phyloP scores from a whole-genome alignment of 2,329 filamentous ascomycete genomes.

The Colletotrichum sp. region DNA sequence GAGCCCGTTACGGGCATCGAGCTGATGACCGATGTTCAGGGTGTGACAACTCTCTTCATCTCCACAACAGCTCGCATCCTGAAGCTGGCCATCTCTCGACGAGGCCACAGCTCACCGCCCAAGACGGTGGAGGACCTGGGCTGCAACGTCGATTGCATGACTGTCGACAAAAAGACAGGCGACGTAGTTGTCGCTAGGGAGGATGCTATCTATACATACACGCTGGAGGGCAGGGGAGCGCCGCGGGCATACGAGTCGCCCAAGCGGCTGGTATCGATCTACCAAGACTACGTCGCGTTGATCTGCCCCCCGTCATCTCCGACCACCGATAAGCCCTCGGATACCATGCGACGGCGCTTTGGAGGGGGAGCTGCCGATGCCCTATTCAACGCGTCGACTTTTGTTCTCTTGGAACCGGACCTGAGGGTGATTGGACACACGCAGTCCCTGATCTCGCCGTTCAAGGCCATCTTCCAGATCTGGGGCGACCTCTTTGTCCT shows the following conservation, averaged over 20 bases:
- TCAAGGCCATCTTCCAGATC: conserved; percentile 80
- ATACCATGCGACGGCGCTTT: conserved; percentile 72
- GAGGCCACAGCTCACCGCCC: conserved; percentile 87
- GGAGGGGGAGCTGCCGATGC: conserved; percentile 73
- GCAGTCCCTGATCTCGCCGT: conserved; percentile 81
- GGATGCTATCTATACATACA: conserved; percentile 96
- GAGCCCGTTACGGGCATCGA: conserved; percentile 94
- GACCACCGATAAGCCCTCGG: conserved; percentile 59
- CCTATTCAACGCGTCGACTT: conserved; percentile 84
- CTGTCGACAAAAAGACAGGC: conserved; percentile 77
- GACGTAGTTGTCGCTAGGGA: conserved; percentile 92
- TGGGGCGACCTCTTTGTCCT: conserved; percentile 95
- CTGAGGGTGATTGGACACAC: conserved; percentile 89
- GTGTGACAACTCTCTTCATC: conserved; percentile 82
- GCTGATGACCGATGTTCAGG: conserved; percentile 63
- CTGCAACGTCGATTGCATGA: conserved; percentile 95
- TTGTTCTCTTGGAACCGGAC: conserved; percentile 91
- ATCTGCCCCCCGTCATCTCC: conserved; percentile 73
- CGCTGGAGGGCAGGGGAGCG: conserved; percentile 80
- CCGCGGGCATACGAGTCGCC: conserved; percentile 91
- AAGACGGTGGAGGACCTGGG: conserved; percentile 88
- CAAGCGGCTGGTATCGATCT: conserved; percentile 81
- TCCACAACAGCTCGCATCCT: conserved; percentile 89
- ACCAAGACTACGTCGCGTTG: conserved; percentile 85
- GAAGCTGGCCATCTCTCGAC: conserved; percentile 84